Percentiles rank a stretch among this genome's conserved stretches.
Evolutionary conservation across 2,329 filamentous ascomycete species (phyloP).

Genomic region (Laburnicola sp.): DNA sequence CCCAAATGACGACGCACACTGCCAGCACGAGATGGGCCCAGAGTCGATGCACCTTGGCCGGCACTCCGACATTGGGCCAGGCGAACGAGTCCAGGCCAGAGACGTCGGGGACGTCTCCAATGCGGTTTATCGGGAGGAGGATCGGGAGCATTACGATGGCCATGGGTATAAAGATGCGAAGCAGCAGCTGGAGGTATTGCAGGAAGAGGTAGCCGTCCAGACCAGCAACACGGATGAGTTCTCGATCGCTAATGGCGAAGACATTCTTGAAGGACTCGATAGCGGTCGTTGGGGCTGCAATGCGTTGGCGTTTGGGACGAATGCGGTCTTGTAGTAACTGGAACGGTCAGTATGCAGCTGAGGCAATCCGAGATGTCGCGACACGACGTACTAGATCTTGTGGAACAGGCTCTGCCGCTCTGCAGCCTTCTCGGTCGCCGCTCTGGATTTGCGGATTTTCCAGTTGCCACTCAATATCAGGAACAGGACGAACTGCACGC

Average conservation of each 20-base stretch:
- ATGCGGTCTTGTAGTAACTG: constrained; percentile 46
- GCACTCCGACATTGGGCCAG: constrained; percentile 77
- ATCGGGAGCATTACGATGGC: constrained; percentile 78
- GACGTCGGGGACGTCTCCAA: constrained; percentile 63
- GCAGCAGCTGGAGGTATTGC: constrained; percentile 80
- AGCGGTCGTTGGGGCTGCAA: constrained; percentile 39
- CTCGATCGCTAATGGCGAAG: constrained; percentile 73
- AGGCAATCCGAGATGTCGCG: background rate
- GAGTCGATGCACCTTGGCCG: constrained; percentile 67
- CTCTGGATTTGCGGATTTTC: constrained; percentile 35
- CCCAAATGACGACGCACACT: constrained; percentile 75
- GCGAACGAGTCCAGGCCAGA: constrained; percentile 72
- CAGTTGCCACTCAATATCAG: constrained; percentile 45
- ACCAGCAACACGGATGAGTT: constrained; percentile 93
- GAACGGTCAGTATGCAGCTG: constrained; percentile 19
- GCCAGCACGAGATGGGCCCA: constrained; percentile 85
- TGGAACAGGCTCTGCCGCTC: constrained; percentile 42
- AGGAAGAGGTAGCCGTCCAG: constrained; percentile 98
- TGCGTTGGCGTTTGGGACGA: constrained; percentile 42
- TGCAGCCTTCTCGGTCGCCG: constrained; percentile 22
- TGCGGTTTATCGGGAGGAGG: constrained; percentile 79
- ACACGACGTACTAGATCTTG: constrained; percentile 41
- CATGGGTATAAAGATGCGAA: constrained; percentile 90
- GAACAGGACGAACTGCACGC: constrained; percentile 39
- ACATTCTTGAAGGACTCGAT: constrained; percentile 48